Conservation (phyloP, 1,139 yeast genomes). For the Protomyces lactucae-debilis region DNA sequence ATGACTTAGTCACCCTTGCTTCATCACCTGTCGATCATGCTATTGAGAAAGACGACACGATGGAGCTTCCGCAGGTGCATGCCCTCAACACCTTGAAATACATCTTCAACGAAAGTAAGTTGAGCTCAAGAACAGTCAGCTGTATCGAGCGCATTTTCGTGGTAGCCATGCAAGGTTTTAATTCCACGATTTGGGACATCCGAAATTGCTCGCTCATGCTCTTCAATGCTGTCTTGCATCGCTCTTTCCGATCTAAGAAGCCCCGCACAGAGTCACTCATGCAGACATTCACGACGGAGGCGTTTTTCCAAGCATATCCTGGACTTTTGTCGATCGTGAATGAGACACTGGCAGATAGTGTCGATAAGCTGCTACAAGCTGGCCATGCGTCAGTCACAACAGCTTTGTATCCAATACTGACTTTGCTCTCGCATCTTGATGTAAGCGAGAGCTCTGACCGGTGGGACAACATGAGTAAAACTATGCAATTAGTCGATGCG, state of each 20-base stretch:
- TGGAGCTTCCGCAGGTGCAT: constrained; percentile 85
- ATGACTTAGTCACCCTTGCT: constrained; percentile 40
- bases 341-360: constrained; percentile 44
- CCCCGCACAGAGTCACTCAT: constrained; percentile 35
- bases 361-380: constrained; percentile 33
- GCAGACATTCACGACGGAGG: constrained; percentile 40
- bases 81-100: constrained; percentile 81
- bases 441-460: constrained; percentile 54
- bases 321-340: constrained; percentile 51
- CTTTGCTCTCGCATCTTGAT: constrained; percentile 64
- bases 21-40: constrained; percentile 44
- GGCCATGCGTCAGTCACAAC: constrained; percentile 12
- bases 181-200: constrained; percentile 46
- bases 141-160: constrained; percentile 57
- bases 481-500: constrained; percentile 46
- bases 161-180: constrained; percentile 58
- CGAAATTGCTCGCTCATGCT: constrained; percentile 92
- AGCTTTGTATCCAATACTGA: constrained; percentile 61
- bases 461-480: constrained; percentile 43
- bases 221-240: constrained; percentile 72
- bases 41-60: constrained; percentile 45
- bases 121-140: constrained; percentile 51
- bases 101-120: constrained; percentile 62
- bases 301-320: constrained; percentile 63
- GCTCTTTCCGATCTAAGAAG: constrained; percentile 64